Base-by-base conservation (phyloP, 2,329 filamentous ascomycete species). In the Juglanconis oblonga region DNA sequence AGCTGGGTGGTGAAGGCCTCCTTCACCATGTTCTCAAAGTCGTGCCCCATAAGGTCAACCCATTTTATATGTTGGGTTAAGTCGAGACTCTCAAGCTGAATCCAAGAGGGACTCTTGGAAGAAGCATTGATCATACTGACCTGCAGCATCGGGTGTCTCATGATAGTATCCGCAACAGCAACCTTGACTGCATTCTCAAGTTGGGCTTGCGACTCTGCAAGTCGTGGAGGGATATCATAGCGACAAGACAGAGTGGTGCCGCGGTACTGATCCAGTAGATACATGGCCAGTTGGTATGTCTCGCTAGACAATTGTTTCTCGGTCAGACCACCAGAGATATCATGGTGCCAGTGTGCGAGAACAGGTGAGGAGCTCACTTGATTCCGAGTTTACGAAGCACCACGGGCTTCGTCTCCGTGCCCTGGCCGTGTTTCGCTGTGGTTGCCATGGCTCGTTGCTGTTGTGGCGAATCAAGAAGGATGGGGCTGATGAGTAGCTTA, bases 101-200 rank as follows among this genome's bases (percentile, higher is more conserved):
- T 52, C 63, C 62, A 65, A 5, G 62, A 64, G 45, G 63, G 63
- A 35, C 54, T 55, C 57, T 62, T 64, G 54, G 62, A 62, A 32
- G 54, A 57, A 35, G 51, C 48, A 53, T 65, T 45, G 3, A 56
- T 45, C 31, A 65, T 61, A 38, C 56, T 42, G 52, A 65, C 63
- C 49, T 62, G 63, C 57, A 65, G 55, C 59, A 64, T 65, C 36
- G 64, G 64, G 45, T 65, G 62, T 62, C 62, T 62, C 62, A 64
- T 64, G 5, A 65, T 59, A n/a, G 32, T 61, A 17, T 62, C 62
- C 35, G 54, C 62, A 44, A 64, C 52, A 35, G 59, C 62, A 8
- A 58, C 49, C 42, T 59, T 62, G 42, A 64, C 50, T 51, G 52
- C 42, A 17, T 61, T 32, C 40, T 61, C 59, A 14, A 65, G 48